Evolutionary conservation across 257 asterid genomes (phyloP).

Genomic region (Coffea canephora): DNA sequence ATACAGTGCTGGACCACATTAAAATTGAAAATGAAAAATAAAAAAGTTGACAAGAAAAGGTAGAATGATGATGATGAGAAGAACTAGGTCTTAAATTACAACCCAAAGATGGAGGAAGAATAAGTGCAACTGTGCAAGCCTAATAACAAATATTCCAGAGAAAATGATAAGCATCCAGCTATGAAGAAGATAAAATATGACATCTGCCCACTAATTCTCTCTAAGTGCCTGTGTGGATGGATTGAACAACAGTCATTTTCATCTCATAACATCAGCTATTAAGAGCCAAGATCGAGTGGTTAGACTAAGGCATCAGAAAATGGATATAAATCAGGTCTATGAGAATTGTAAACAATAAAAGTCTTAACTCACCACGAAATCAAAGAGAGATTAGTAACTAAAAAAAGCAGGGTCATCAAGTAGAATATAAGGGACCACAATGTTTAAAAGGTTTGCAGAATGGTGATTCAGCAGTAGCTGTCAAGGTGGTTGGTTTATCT

Average conservation of each 20-base stretch:
- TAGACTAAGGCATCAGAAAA: constrained; percentile 1
- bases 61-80: neutral
- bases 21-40: neutral
- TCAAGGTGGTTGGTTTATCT: neutral
- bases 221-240: neutral
- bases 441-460: neutral
- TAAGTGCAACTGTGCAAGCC: neutral
- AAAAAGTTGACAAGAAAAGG: neutral
- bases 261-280: neutral
- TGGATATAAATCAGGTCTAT: neutral
- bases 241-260: neutral
- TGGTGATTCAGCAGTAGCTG: neutral
- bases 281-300: neutral
- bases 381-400: neutral
- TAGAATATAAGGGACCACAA: neutral
- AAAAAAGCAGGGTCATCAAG: neutral
- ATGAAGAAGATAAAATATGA: neutral
- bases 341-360: neutral
- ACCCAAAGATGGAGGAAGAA: neutral
- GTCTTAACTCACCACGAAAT: neutral
- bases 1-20: neutral
- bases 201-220: neutral
- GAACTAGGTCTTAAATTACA: neutral
- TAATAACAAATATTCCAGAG: neutral
- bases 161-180: neutral